Evolutionary conservation across 257 asterid species (phyloP), one percentile per base, ranked within the genome.

Genomic region (Ballota nigra): DNA sequence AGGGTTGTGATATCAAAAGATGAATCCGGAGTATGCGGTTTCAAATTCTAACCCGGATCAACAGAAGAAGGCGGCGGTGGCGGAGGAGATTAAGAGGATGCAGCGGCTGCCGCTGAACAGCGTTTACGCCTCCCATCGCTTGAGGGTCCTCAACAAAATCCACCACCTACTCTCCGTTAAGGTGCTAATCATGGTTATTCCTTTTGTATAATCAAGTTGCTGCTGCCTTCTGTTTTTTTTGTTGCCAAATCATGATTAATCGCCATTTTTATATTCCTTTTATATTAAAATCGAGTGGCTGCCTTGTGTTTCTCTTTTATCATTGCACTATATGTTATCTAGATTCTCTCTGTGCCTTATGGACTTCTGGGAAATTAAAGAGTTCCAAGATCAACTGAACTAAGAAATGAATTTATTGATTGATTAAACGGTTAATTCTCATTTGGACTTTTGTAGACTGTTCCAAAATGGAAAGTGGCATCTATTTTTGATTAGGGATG

Each of bases 51-150:
- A 53, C 60, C 60, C 19, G 4, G 28, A 41, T 18, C 83, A 81
- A 36, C 89, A 86, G 63, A 89, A 85, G 83, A 72, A 29, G 74
- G 83, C 86, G 59, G 83, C 85, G 61, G 78, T 86, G 43, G 60
- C 60, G 11, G 89, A 90, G 81, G 96, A 87, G 79, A 81, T 91
- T 53, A 69, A 68, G 58, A 82, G 82, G 78, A 47, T 88, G 82
- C 83, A 71, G 28, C 74, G 60, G 8, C 85, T 92, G 19, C 97
- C 98, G 7, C 70, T 81, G 8, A 88, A 83, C 75, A 91, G 97
- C 81, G 60, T 72, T 18, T 87, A 86, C 77, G 97, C 87, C 65
- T 70, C 82, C 69, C 97, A 90, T 36, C 97, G 96, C 28, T 68
- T 88, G 70, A 86, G 92, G 0, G 89, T 91, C 59, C 75, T 91